A percentile compares a stretch with the other conserved stretches of the same genome.
Evolutionary conservation across 1,139 yeast species (phyloP).

Genomic region (Zygosaccharomyces sapae): DNA sequence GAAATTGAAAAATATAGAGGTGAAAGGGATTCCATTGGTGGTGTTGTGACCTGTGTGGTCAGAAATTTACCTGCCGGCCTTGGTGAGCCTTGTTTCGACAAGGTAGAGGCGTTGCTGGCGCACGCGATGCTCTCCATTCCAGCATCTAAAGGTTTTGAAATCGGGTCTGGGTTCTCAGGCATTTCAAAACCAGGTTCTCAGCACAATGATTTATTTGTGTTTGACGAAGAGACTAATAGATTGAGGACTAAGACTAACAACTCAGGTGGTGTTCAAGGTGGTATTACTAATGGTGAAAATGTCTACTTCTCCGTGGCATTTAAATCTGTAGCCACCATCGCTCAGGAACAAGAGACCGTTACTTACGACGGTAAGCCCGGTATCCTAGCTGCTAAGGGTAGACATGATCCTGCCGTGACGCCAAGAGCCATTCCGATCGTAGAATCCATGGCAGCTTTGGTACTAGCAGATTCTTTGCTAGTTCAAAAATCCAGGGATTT

Average conservation of each 20-base stretch:
- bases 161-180: conserved; percentile 94
- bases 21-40: conserved; percentile 89
- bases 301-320: conserved; percentile 93
- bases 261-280: conserved; percentile 98
- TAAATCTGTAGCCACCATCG: conserved; percentile 96
- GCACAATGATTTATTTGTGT: conserved; percentile 84
- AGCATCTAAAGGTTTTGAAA: conserved; percentile 95
- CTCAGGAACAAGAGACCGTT: conserved; percentile 85
- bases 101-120: conserved; percentile 88
- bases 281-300: conserved; percentile 92
- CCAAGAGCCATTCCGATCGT: conserved; percentile 99
- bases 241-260: conserved; percentile 85
- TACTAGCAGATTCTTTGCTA: conserved; percentile 77
- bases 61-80: conserved; percentile 90
- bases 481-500: conserved; percentile 81
- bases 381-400: conserved; percentile 88
- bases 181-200: conserved; percentile 85
- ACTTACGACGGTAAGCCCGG: conserved; percentile 86
- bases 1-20: conserved; percentile 85
- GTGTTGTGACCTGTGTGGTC: conserved; percentile 94
- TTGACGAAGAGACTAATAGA: conserved; percentile 49
- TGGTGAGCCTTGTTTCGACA: conserved; percentile 97
- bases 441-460: conserved; percentile 96
- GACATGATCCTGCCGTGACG: conserved; percentile 97
- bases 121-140: conserved; percentile 98